A percentile compares a stretch with the other conserved stretches of the same genome.
Conservation (phyloP, 768 basidiomycete species). For the Xanthoconium stramineum region DNA sequence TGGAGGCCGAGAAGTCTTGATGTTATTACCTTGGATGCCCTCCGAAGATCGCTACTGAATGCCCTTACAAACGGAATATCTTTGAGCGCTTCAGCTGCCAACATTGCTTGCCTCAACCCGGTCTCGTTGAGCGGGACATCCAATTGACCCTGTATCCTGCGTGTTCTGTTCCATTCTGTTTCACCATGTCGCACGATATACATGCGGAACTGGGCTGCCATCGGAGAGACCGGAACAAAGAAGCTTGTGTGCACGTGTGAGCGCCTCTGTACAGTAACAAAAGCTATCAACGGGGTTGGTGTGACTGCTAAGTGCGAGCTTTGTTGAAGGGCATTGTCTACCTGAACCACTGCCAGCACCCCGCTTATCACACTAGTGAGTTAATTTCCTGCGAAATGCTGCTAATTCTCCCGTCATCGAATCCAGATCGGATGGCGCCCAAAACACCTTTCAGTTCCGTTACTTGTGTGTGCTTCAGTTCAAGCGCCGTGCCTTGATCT, state of each 20-base stretch:
- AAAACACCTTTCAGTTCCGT: constrained; percentile 41
- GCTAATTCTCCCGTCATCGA: constrained; percentile 58
- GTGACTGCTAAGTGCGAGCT: not conserved
- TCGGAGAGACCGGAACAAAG: not conserved
- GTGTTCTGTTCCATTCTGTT: constrained; percentile 61
- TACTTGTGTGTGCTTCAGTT: constrained; percentile 34
- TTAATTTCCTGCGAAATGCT: constrained; percentile 49
- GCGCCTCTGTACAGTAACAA: not conserved
- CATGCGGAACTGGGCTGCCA: constrained; percentile 41
- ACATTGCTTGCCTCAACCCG: constrained; percentile 57
- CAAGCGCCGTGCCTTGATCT: constrained; percentile 33
- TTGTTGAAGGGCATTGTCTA: not conserved
- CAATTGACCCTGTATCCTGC: constrained; percentile 72
- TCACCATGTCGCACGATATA: constrained; percentile 79
- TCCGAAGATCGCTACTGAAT: constrained; percentile 67
- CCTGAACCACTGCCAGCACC: not conserved
- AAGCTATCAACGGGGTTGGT: not conserved
- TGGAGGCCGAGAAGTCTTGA: not conserved
- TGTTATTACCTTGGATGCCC: constrained; percentile 59
- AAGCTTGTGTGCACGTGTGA: not conserved
- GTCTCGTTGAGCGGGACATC: constrained; percentile 64
- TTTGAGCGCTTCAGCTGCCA: constrained; percentile 53
- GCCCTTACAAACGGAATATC: constrained; percentile 54
- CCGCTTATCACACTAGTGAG: constrained; percentile 26
- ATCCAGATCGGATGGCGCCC: constrained; percentile 40